Conservation (phyloP, 1,284 basidiomycete species). For the Tetrapyrgos nigripes region DNA sequence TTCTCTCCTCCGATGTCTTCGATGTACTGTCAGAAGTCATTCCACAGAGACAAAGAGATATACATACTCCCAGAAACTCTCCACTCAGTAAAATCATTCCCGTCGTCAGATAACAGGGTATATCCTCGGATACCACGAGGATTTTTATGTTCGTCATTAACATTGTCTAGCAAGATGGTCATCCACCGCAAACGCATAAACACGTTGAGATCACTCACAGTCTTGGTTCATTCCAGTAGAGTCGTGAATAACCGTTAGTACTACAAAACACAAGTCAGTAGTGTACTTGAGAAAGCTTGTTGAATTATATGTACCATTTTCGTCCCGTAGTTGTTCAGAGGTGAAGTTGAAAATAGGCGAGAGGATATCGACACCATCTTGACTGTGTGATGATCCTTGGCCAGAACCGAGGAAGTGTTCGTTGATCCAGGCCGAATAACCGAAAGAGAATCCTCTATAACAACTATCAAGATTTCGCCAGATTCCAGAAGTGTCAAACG, state of each 20-base stretch:
- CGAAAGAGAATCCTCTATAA: conserved; percentile 48
- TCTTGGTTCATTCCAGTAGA: conserved; percentile 43
- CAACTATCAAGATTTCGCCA: not conserved
- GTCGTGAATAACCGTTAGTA: conserved; percentile 40
- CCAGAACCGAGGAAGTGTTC: conserved; percentile 49
- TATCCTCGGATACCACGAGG: conserved; percentile 57
- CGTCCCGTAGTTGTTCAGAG: conserved; percentile 32
- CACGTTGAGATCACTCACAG: conserved; percentile 24
- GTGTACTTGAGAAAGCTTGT: conserved; percentile 9
- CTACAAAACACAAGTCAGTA: conserved; percentile 18
- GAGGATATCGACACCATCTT: conserved; percentile 38
- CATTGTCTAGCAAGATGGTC: conserved; percentile 25
- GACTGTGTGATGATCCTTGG: conserved; percentile 42
- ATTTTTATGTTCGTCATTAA: conserved; percentile 39
- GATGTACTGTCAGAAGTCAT: not conserved
- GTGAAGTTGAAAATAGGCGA: conserved; percentile 39
- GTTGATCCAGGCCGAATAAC: conserved; percentile 53
- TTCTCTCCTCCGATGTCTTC: conserved; percentile 40
- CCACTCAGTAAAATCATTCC: conserved; percentile 49
- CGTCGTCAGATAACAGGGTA: conserved; percentile 36
- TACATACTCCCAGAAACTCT: conserved; percentile 54
- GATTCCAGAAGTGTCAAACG: not conserved
- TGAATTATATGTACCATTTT: conserved; percentile 36
- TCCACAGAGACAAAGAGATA: conserved; percentile 8
- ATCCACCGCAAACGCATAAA: not conserved